Base-by-base conservation (phyloP, 2,329 filamentous ascomycete genomes). In the Chaetomiaceae sp. region DNA sequence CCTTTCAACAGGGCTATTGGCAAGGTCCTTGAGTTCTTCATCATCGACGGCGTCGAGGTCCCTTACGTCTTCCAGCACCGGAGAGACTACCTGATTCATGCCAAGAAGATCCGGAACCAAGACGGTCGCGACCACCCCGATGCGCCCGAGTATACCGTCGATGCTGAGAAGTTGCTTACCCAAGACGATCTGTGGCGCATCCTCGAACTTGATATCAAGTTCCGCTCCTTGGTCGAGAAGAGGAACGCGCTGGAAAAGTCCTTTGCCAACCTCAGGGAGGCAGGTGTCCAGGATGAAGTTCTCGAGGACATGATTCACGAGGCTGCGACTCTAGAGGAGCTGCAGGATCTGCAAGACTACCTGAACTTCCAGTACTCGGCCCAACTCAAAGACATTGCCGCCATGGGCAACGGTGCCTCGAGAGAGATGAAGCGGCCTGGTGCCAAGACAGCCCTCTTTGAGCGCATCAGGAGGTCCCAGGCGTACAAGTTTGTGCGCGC, bases 41-140 rank as follows among this genome's bases (percentile, higher is more conserved):
- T 95, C 41, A 81, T 91, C 4, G 90, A 97, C 54, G 88, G 95
- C 56, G 88, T 91, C 58, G 93, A 98, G 65, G 89, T 96, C 1
- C 91, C 93, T 0, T 98, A 95, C 65, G 93, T 98, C 57, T 96
- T 96, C 66, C 91, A 96, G 65, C 93, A 98, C 62, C 88, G 93
- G 51, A 95, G 96, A 66, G 93, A 98, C 64, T 98, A 97, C 62
- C 77, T 98, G 35, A 94, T 98, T 47, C 88, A 97, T 60, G 86
- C 86, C 19, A 84, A 83, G 55, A 89, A 87, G 61, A 75, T 78
- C 6, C 69, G 74, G 45, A 75, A 81, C 70, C 63, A 81, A 61
- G 66, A 60, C 19, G 72, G 79, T 52, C 74, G 76, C 14, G 75
- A 83, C 47, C 84, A 91, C 54, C 76, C 78, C 8, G 82, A 88